phyloP scores from a whole-genome alignment of 495 filamentous ascomycete species.

The Hyaloscypha hepaticicola region DNA sequence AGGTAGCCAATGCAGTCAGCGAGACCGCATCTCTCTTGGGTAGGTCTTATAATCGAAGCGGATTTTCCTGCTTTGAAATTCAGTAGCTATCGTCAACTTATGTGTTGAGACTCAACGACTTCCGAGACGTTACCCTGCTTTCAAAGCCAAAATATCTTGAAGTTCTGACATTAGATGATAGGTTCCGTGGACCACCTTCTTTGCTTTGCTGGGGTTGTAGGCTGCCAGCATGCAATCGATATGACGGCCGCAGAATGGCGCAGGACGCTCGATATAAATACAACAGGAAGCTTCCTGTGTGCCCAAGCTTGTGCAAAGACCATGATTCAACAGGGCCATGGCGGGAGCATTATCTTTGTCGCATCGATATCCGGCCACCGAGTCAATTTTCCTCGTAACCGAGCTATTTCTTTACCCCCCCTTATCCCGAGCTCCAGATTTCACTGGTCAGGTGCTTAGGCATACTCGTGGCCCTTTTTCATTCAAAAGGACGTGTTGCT shows the following conservation, averaged over 20 bases:
- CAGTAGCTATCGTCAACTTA: neutral
- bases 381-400: slow-evolving; percentile 67
- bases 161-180: neutral
- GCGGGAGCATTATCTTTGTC: slow-evolving; percentile 63
- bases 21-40: slow-evolving; percentile 37
- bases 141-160: too few species aligned
- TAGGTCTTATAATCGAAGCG: neutral
- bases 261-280: slow-evolving; percentile 63
- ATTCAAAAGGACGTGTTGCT: too few species aligned
- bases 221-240: slow-evolving; percentile 54
- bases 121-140: too few species aligned
- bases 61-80: neutral
- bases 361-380: slow-evolving; percentile 66
- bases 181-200: slow-evolving; percentile 58
- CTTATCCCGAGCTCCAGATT: too few species aligned
- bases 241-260: slow-evolving; percentile 56
- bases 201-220: slow-evolving; percentile 68
- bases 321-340: slow-evolving; percentile 47
- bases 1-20: slow-evolving; percentile 46
- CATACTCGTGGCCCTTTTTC: too few species aligned
- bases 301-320: slow-evolving; percentile 62
- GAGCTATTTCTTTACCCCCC: too few species aligned
- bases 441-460: too few species aligned
- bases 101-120: too few species aligned
- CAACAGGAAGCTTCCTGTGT: slow-evolving; percentile 65